These are phyloP conservation scores for Plantago coronopus DNA, from an alignment of 305 asterid species.

Conservation along the genomic window DNA sequence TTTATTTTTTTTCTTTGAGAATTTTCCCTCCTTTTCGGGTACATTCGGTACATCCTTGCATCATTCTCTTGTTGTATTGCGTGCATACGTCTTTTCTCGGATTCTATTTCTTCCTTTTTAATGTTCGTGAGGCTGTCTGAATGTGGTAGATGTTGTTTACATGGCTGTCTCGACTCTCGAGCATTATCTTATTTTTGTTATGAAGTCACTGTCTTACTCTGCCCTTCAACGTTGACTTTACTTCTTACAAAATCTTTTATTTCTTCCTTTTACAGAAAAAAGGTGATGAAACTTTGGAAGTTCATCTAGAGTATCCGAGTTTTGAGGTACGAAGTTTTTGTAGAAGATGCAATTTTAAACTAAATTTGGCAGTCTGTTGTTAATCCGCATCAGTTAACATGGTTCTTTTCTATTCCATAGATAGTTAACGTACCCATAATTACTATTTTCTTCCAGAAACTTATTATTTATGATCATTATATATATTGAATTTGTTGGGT, in stretches of 20 bases:
- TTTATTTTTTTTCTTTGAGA: slow-evolving; percentile 13
- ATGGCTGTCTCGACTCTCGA: slow-evolving; percentile 14
- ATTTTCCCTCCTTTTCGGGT: too few species aligned
- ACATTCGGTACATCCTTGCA: too few species aligned
- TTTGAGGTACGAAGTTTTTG: slow-evolving; percentile 60
- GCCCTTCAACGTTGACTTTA: not conserved
- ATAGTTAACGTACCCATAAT: too few species aligned
- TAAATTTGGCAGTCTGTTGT: slow-evolving; percentile 9
- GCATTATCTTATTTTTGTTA: not conserved
- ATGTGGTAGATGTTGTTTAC: not conserved
- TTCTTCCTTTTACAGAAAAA: slow-evolving; percentile 51
- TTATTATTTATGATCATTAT: too few species aligned
- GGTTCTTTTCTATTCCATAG: too few species aligned
- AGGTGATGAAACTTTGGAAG: slow-evolving; percentile 54
- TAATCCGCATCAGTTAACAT: too few species aligned
- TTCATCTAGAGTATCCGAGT: slow-evolving; percentile 63
- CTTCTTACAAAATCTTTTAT: slow-evolving; percentile 11
- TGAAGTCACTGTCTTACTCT: not conserved
- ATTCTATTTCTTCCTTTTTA: too few species aligned
- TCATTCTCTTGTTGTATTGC: too few species aligned
- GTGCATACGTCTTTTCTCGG: too few species aligned
- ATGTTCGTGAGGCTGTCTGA: slow-evolving; percentile 4
- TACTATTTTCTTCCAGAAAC: too few species aligned
- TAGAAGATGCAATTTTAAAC: slow-evolving; percentile 3
- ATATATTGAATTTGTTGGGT: too few species aligned